Percentiles rank a stretch among this genome's conserved stretches.
These are phyloP conservation scores for Fagus crenata DNA, from an alignment of 306 rosid genomes.

Conservation along the genomic window DNA sequence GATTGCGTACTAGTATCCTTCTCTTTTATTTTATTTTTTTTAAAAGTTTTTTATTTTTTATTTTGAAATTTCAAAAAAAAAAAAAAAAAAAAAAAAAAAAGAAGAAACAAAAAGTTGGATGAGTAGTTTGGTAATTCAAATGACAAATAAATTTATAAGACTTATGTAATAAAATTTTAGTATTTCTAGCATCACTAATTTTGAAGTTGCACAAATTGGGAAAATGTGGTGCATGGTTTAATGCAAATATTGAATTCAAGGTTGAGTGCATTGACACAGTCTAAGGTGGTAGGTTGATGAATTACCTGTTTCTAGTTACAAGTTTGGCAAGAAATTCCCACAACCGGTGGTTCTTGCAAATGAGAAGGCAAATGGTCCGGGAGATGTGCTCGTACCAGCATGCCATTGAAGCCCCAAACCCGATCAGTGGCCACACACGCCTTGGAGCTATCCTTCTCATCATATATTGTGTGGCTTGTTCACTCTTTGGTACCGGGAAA, in stretches of 20 bases:
- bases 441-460: constrained; percentile 86
- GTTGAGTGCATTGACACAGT: neutral
- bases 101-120: neutral
- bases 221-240: neutral
- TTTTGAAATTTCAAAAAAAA: too few species aligned
- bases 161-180: too few species aligned
- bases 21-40: too few species aligned
- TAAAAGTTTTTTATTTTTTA: too few species aligned
- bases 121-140: too few species aligned
- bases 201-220: too few species aligned
- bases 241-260: neutral
- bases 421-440: constrained; percentile 85
- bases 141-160: too few species aligned
- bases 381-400: constrained; percentile 97
- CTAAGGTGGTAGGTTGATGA: neutral
- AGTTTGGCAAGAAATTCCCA: constrained; percentile 80
- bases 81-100: neutral
- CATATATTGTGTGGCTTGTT: constrained; percentile 65
- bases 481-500: constrained; percentile 70
- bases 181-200: too few species aligned
- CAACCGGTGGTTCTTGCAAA: constrained; percentile 87
- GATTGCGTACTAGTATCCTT: too few species aligned
- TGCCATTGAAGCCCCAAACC: constrained; percentile 73
- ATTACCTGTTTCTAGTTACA: constrained; percentile 79
- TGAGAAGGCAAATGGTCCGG: constrained; percentile 69